Base-by-base conservation (phyloP, 345 rosid species). In the Melastoma malabathricum region DNA sequence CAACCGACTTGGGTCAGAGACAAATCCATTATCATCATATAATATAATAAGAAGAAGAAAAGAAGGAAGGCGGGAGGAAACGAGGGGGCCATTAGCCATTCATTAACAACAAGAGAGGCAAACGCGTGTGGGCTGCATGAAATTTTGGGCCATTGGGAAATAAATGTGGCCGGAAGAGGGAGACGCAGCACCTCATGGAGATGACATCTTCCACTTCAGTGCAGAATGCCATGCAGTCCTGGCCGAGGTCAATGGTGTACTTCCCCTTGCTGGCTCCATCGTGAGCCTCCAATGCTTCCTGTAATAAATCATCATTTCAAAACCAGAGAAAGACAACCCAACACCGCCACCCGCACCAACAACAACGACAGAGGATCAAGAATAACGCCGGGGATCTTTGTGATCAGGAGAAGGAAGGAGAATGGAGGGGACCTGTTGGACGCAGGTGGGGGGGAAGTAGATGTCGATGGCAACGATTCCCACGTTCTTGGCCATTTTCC, bases 201-300 rank as follows among this genome's bases (percentile, higher is more conserved):
- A 93, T 83, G 46, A 93, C 99, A 81, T 93, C 99, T 79, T 93
- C 99, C 53, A 93, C 86, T 68, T 93, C 99, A 2, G 94, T 72
- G 65, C 99, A 93, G 67, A 93, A 93, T 41, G 79, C 97, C 92
- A 93, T 63, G 67, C 96, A 83, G 61, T 93, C 97, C 67, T 93
- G 99, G 62, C 99, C 99, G 64, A 93, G 97, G 44, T 97, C 99
- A 53, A 93, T 85, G 1, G 97, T 93, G 70, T 93, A 93, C 62
- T 93, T 93, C 31, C 99, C 99, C 71, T 83, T 93, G 74, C 99
- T 81, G 39, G 80, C 96, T 19, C 95, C 97, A 70, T 93, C 99
- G 76, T 88, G 92, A 60, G 56, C 83, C 78, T 93, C 99, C 65
- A 93, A 55, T 4, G 86, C 85, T 74, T 80, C 99, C 99, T 93